phyloP scores from a whole-genome alignment of 176 grass and related monocot genomes.

The Ensete ventricosum region DNA sequence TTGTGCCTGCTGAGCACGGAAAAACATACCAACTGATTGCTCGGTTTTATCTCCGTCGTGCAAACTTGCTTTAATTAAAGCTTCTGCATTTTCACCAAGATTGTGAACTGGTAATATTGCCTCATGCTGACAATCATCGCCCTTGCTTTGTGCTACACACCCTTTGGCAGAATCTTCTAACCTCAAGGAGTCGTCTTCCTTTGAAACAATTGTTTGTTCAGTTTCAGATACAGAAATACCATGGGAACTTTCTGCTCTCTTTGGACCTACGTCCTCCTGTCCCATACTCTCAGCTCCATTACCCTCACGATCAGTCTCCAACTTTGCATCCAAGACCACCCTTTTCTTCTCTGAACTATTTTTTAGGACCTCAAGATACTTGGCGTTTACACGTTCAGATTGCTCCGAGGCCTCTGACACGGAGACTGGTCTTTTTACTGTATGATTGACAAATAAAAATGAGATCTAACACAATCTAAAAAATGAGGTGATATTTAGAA shows the following conservation, averaged over 20 bases:
- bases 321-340: constrained; percentile 16
- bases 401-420: constrained; percentile 36
- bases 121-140: constrained; percentile 38
- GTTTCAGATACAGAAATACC: constrained; percentile 18
- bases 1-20: background rate
- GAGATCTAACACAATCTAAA: constrained; percentile 7
- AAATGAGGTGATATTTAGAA: background rate
- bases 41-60: constrained; percentile 15
- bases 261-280: constrained; percentile 15
- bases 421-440: constrained; percentile 55
- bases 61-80: background rate
- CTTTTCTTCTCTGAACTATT: constrained; percentile 35
- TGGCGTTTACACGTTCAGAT: constrained; percentile 42
- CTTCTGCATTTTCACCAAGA: constrained; percentile 1
- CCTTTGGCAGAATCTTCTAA: constrained; percentile 17
- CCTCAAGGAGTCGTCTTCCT: constrained; percentile 27
- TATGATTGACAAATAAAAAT: constrained; percentile 20
- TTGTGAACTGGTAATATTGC: constrained; percentile 28
- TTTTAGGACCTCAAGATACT: constrained; percentile 60
- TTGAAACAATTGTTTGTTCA: constrained; percentile 24
- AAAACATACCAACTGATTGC: constrained; percentile 1
- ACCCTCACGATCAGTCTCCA: constrained; percentile 16
- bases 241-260: constrained; percentile 16
- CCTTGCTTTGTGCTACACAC: constrained; percentile 25
- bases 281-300: constrained; percentile 11